Base-by-base conservation (phyloP, 225 moss, liverwort and hornwort species). In the Takakia lepidozioides region DNA sequence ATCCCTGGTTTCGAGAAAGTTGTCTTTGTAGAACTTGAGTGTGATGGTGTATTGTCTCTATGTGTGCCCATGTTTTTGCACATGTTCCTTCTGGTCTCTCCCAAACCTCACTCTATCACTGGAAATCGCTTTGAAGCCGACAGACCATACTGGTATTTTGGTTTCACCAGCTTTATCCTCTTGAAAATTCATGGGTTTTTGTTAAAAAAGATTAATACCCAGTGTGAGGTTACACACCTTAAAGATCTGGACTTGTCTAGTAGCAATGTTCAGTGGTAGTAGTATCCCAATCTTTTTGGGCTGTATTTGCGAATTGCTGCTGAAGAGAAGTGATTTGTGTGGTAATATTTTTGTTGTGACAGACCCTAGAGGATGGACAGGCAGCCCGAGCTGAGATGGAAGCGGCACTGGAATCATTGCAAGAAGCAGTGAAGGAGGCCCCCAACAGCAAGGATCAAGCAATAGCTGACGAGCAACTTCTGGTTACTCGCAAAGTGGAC, bases 341-440 rank as follows among this genome's bases (percentile, higher is more conserved):
- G n/a, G n/a, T n/a, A 25, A 8, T 49, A 1, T 1, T 7, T n/a
- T 19, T 3, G 15, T 16, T 41, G 2, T 55, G 47, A 64, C 71
- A 80, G 80, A 80, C 57, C 57, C 57, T 80, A 54, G 74, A 80
- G 48, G 80, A 64, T 46, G 80, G 74, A 18, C 70, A 74, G 47
- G 64, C 57, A 48, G 70, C 80, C 53, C 67, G 80, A 30, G 74
- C 80, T 23, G 80, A 80, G 62, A 74, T 67, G 70, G 80, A 74
- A 54, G 48, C 67, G 21, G 78, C 60, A 11, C 49, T 79, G 15
- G 73, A 56, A 27, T 63, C 70, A 40, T 66, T 79, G 13, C 73
- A 78, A 32, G 78, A 74, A 64, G 64, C 52, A 19, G 60, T 80
- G 43, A 57, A 66, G 21, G 80, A 80, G 42, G 70, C 63, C 58